phyloP scores from a whole-genome alignment of 2,329 filamentous ascomycete species.

The Colletotrichum australisinense region DNA sequence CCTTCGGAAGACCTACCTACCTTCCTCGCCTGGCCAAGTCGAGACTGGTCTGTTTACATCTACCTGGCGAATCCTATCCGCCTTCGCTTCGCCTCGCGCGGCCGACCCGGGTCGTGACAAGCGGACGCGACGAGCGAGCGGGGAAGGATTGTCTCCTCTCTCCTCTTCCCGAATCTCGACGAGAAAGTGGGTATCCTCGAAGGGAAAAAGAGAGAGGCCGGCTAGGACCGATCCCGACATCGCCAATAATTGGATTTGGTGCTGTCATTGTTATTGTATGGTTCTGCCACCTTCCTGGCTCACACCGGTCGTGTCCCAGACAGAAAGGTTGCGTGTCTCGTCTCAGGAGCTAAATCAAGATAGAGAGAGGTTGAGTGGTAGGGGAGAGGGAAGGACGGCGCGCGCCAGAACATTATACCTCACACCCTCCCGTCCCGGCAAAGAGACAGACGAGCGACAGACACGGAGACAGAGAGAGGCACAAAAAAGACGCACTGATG shows the following conservation, averaged over 20 bases:
- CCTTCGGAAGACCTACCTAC: neutral
- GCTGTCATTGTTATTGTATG: constrained; percentile 25
- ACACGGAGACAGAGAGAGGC: neutral
- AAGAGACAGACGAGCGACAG: too few species aligned
- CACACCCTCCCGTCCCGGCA: neutral
- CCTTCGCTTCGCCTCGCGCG: constrained; percentile 26
- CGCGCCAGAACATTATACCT: constrained; percentile 4
- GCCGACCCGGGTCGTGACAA: constrained; percentile 12
- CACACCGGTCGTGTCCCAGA: constrained; percentile 31
- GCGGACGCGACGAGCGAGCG: constrained; percentile 14
- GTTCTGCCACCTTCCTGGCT: constrained; percentile 25
- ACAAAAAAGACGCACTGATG: constrained; percentile 9
- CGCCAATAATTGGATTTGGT: constrained; percentile 8
- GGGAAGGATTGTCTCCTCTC: neutral
- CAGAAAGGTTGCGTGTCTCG: constrained; percentile 33
- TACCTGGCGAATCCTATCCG: neutral
- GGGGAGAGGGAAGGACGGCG: neutral
- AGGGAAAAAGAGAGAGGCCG: neutral
- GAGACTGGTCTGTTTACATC: constrained; percentile 19
- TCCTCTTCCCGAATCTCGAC: neutral
- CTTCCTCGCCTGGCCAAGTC: constrained; percentile 13
- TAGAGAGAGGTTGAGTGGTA: constrained; percentile 1
- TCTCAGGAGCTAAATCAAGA: constrained; percentile 33
- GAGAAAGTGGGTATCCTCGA: constrained; percentile 15
- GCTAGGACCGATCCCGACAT: constrained; percentile 13